Evolutionary conservation across 1,284 basidiomycete species (phyloP).

Genomic region (Heliocybe sulcata): DNA sequence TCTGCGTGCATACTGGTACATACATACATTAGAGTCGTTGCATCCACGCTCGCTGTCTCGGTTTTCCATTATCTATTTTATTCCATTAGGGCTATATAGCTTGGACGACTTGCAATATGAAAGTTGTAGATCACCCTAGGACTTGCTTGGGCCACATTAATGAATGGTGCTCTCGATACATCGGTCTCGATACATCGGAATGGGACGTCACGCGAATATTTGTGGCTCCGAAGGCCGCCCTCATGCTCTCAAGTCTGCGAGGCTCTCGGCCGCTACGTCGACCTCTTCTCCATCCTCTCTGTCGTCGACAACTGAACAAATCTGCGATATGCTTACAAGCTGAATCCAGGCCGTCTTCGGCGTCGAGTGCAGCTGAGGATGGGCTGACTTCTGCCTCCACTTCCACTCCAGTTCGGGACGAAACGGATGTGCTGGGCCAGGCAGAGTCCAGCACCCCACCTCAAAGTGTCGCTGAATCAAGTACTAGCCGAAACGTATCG

Average conservation of each 20-base stretch:
- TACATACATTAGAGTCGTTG: neutral
- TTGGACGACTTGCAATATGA: no score
- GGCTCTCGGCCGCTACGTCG: neutral
- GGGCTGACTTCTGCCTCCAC: neutral
- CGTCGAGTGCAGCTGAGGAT: neutral
- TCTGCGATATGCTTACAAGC: neutral
- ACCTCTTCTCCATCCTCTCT: neutral
- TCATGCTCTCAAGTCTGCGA: neutral
- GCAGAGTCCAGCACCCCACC: no score
- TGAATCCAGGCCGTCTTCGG: neutral
- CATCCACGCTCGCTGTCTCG: constrained; percentile 5
- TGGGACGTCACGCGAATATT: neutral
- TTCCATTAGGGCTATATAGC: constrained; percentile 4
- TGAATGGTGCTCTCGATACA: no score
- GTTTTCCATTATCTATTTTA: constrained; percentile 17
- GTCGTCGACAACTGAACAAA: neutral
- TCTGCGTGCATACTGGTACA: neutral
- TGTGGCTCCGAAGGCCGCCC: no score
- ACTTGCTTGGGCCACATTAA: no score
- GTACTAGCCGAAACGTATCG: no score
- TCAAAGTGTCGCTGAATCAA: no score
- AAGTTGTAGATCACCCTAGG: no score
- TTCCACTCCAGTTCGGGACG: neutral
- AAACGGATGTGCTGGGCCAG: neutral
- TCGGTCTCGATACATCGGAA: no score